Evolutionary conservation across 1,284 basidiomycete genomes (phyloP), one percentile per base, ranked within the genome.

Genomic region (Cryptococcus sp.): DNA sequence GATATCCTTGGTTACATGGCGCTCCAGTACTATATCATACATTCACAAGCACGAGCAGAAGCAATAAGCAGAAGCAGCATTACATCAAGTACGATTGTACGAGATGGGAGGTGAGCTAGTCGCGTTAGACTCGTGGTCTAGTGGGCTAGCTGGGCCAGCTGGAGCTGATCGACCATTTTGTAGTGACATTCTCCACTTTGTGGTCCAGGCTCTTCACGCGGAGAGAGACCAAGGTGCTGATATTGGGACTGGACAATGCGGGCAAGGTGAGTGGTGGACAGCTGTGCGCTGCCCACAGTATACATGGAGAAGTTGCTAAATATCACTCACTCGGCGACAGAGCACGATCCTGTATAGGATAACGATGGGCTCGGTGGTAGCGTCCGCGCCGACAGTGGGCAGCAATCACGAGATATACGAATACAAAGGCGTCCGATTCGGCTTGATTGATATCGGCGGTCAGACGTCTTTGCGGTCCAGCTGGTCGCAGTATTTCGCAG

Each of bases 311-410:
- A 19, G 8, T 41, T n/a, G 50, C 17, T 39, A 17, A 7, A 51
- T n/a, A 54, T 40, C 10, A n/a, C n/a, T 41, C 40, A 41, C 10
- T 47, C 17, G 30, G 1, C 19, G 5, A 25, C 56, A 74, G 71
- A 80, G 78, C 11, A 81, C 80, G 2, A 76, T 82, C 23, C 75
- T 81, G 54, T 83, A 82, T 65, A 78, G 81, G 47, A 82, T 82
- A 68, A 82, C 81, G 13, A 79, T 82, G 65, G 82, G 81, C 38
- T 76, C 80, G 20, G 81, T 82, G 47, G 81, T 82, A 20, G 78
- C 81, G 3, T 81, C 80, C 7, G 81, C 82, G 2, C 81, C 81
- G 11, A 83, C 81, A 6, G 80, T 82, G 4, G 80, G 80, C 1
- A 78, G 75, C 16, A 81, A 81, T 55, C 79, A 75, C 58, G 76